phyloP scores from a whole-genome alignment of 495 filamentous ascomycete species.

The Margaritispora aquatica region DNA sequence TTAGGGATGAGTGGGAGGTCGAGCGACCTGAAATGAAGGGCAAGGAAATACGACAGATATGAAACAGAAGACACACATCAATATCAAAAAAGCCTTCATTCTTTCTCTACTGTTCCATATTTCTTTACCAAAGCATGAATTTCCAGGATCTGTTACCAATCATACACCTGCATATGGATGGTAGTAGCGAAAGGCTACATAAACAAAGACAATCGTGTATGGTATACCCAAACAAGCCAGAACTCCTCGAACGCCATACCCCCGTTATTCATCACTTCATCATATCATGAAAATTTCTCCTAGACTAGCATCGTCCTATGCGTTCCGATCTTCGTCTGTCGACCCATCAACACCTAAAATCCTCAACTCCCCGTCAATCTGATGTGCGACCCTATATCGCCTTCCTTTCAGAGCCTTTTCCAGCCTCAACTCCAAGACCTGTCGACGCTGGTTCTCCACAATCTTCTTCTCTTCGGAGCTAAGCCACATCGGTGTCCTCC shows the following conservation, averaged over 20 bases:
- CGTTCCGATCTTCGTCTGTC: neutral
- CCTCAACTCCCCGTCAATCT: neutral
- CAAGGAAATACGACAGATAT: constrained; percentile 82
- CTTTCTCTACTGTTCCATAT: too few relatives aligned
- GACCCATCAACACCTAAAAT: neutral
- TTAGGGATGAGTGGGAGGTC: constrained; percentile 91
- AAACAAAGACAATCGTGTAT: too few relatives aligned
- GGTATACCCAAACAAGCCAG: too few relatives aligned
- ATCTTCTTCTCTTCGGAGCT: neutral
- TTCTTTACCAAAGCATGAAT: too few relatives aligned
- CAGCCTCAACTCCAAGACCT: neutral
- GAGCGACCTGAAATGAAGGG: constrained; percentile 86
- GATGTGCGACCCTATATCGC: neutral
- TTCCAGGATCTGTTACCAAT: too few relatives aligned
- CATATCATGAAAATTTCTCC: neutral
- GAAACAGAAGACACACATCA: too few relatives aligned
- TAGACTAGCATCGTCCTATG: neutral
- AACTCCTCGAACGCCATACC: too few relatives aligned
- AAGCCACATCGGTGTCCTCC: neutral
- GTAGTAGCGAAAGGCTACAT: too few relatives aligned
- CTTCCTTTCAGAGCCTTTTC: neutral
- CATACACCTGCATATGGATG: too few relatives aligned
- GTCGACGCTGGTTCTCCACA: neutral
- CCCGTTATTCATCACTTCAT: too few relatives aligned
- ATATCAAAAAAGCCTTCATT: too few relatives aligned